Evolutionary conservation across 306 rosid genomes (phyloP), one percentile per base, ranked within the genome.

Genomic region (Pyrus pyrifolia): DNA sequence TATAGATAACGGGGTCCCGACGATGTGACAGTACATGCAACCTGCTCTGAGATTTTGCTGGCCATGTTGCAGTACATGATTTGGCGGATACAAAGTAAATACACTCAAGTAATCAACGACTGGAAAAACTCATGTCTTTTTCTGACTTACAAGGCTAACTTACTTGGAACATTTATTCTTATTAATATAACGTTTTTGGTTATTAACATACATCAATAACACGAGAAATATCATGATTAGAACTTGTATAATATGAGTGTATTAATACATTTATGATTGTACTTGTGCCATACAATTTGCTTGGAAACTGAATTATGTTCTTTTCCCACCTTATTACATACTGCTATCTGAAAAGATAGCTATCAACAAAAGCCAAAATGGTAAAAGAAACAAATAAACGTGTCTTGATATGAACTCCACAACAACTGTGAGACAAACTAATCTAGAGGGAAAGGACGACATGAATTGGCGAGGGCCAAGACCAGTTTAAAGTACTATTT

Each of bases 21-120:
- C 62, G 77, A 74, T 61, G 70, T 42, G 77, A 74, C 69, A 6
- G 77, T 44, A 61, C 77, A 74, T 61, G 45, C 70, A 74, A 73
- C 44, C 45, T 61, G 23, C 58, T 74, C 66, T 64, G 69, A 61
- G 70, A 74, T 61, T 44, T 61, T 61, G 77, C 68, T 61, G 77
- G 58, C 58, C 44, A 31, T 18, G 67, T 58, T 53, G 33, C 76
- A 35, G 68, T 22, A 15, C 55, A 72, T 72, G 68, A 62, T 74
- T 74, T 61, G 77, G 45, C 8, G 55, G 55, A 17, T 27, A 45
- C 45, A 46, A 59, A 40, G 22, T 58, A 23, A 42, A 40, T 25
- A 42, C 77, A 69, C 19, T 11, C 71, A 44, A 60, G 60, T 29
- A 25, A 74, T 59, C 68, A 15, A 31, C 68, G 19, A 57, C 68